Percentiles rank a stretch among this genome's conserved stretches.
Conservation (phyloP, 805 yeast genomes). For the Maudiozyma turicensis region DNA sequence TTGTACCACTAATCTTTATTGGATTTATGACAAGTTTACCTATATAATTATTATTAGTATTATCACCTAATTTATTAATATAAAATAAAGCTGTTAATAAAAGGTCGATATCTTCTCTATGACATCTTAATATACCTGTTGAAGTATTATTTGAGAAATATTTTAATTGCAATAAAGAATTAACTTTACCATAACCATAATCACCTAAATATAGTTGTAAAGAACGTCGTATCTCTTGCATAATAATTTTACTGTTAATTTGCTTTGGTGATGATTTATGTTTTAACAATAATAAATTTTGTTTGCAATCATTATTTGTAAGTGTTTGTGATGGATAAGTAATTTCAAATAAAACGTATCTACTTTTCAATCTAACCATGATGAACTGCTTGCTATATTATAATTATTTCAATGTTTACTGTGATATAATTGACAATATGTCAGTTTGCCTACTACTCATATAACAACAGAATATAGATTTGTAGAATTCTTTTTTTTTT, state of each 20-base stretch:
- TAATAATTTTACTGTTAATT: constrained; percentile 41
- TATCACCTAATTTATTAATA: constrained; percentile 41
- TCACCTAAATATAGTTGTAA: constrained; percentile 70
- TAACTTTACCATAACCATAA: constrained; percentile 56
- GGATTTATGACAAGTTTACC: constrained; percentile 37
- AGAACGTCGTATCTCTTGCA: constrained; percentile 44
- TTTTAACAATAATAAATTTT: constrained; percentile 30
- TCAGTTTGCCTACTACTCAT: background rate
- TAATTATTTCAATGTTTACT: background rate
- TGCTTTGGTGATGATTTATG: constrained; percentile 43
- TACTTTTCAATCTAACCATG: constrained; percentile 83
- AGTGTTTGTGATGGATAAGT: constrained; percentile 45
- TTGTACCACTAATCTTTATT: constrained; percentile 74
- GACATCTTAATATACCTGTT: constrained; percentile 74
- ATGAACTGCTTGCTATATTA: background rate
- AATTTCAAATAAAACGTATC: constrained; percentile 77
- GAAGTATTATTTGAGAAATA: constrained; percentile 76
- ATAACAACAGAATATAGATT: too few relatives aligned
- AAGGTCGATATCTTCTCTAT: constrained; percentile 50
- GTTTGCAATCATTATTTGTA: background rate
- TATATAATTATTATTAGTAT: constrained; percentile 24
- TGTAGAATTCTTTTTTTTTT: too few relatives aligned
- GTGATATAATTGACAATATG: background rate
- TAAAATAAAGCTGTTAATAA: constrained; percentile 60
- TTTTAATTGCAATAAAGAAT: constrained; percentile 52